Percentiles rank a stretch among this genome's conserved stretches.
Evolutionary conservation across 805 yeast genomes (phyloP).

Genomic region (Schwanniomyces sp.): DNA sequence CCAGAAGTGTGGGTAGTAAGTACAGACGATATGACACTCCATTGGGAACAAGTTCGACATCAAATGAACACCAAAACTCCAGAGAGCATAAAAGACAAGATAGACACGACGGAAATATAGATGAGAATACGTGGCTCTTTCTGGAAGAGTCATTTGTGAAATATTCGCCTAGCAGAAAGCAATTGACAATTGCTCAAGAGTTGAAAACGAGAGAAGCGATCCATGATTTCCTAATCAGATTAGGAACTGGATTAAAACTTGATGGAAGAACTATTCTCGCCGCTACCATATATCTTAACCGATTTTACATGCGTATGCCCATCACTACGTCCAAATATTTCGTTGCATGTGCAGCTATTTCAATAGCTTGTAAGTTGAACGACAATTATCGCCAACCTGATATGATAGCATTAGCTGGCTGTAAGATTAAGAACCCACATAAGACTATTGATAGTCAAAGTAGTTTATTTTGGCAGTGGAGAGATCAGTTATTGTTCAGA

Average conservation of each 20-base stretch:
- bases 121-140: constrained; percentile 36
- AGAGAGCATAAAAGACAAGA: not conserved
- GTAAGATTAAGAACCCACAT: constrained; percentile 33
- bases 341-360: constrained; percentile 44
- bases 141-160: constrained; percentile 31
- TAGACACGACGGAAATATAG: not conserved
- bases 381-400: constrained; percentile 45
- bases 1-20: not conserved
- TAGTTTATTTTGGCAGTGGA: constrained; percentile 43
- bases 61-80: not conserved
- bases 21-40: not conserved
- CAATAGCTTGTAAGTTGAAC: constrained; percentile 42
- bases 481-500: constrained; percentile 43
- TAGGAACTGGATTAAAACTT: constrained; percentile 36
- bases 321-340: constrained; percentile 44
- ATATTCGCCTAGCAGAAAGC: constrained; percentile 32
- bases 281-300: constrained; percentile 37
- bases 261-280: constrained; percentile 44
- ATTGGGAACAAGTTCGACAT: not conserved
- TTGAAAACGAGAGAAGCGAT: constrained; percentile 36
- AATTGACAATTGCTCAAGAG: constrained; percentile 34
- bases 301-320: constrained; percentile 42
- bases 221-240: constrained; percentile 35
- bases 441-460: constrained; percentile 37
- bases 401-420: constrained; percentile 39